phyloP scores from a whole-genome alignment of 805 yeast genomes.

The Kregervanrija fluxuum region DNA sequence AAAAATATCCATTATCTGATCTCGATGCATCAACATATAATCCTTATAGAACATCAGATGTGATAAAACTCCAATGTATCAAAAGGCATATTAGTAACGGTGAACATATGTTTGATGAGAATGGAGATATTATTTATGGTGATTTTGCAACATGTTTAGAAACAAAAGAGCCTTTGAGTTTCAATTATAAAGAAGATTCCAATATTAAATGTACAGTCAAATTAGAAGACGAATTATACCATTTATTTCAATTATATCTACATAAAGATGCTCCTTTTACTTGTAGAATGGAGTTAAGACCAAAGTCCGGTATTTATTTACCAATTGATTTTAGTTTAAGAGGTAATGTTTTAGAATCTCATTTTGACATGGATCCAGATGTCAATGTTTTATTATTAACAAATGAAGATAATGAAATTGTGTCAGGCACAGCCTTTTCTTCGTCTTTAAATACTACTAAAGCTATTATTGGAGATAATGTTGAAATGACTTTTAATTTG shows the following conservation, averaged over 20 bases:
- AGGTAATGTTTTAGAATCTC: conserved; percentile 61
- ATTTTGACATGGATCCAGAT: conserved; percentile 56
- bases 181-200: conserved; percentile 45
- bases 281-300: conserved; percentile 52
- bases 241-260: conserved; percentile 64
- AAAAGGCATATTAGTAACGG: conserved; percentile 66
- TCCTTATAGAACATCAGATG: conserved; percentile 29
- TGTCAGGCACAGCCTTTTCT: conserved; percentile 53
- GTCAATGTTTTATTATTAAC: conserved; percentile 45
- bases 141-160: conserved; percentile 60
- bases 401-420: conserved; percentile 26
- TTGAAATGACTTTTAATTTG: conserved; percentile 50
- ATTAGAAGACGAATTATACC: conserved; percentile 59
- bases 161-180: conserved; percentile 50
- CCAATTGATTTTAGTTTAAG: conserved; percentile 60
- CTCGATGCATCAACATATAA: conserved; percentile 10
- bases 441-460: conserved; percentile 56
- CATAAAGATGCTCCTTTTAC: conserved; percentile 75
- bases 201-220: conserved; percentile 53
- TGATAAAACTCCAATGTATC: conserved; percentile 51
- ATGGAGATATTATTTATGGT: conserved; percentile 49
- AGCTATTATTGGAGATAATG: conserved; percentile 56
- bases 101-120: conserved; percentile 64
- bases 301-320: conserved; percentile 36
- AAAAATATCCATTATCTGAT: conserved; percentile 22